Conservation (phyloP, 805 yeast genomes). For the Kodamaea restingae region DNA sequence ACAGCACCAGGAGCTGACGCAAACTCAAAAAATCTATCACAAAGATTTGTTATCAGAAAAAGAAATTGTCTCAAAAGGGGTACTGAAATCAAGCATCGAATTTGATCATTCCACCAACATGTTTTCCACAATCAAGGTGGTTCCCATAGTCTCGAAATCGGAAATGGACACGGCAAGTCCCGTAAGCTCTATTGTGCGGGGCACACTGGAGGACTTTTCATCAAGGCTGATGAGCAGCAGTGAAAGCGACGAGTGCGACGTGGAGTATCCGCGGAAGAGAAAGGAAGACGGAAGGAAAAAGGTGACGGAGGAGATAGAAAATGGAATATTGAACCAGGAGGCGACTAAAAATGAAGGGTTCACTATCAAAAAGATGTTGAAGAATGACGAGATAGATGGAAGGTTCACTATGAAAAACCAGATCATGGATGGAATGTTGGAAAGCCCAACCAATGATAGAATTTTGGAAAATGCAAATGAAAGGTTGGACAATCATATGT, state of each 20-base stretch:
- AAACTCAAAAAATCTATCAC: not conserved
- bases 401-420: too few species aligned
- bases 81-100: not conserved
- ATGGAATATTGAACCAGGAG: too few species aligned
- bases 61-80: conserved; percentile 2
- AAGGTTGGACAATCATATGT: too few species aligned
- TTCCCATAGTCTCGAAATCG: conserved; percentile 1
- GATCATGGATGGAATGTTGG: too few species aligned
- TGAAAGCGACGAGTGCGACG: conserved; percentile 3
- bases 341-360: too few species aligned
- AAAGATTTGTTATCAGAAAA: conserved; percentile 1
- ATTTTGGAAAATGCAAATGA: too few species aligned
- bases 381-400: too few species aligned
- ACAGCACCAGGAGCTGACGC: too few species aligned
- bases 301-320: too few species aligned
- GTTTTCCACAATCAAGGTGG: conserved; percentile 1
- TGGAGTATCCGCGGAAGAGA: not conserved
- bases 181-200: conserved; percentile 6
- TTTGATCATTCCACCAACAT: not conserved
- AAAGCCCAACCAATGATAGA: too few species aligned
- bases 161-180: conserved; percentile 9
- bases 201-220: conserved; percentile 8
- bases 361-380: too few species aligned
- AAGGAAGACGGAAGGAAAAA: not conserved
- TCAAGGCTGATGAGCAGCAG: conserved; percentile 9